Evolutionary conservation across 495 filamentous ascomycete genomes (phyloP), one percentile per base, ranked within the genome.

Genomic region (Usnea hakonensis): DNA sequence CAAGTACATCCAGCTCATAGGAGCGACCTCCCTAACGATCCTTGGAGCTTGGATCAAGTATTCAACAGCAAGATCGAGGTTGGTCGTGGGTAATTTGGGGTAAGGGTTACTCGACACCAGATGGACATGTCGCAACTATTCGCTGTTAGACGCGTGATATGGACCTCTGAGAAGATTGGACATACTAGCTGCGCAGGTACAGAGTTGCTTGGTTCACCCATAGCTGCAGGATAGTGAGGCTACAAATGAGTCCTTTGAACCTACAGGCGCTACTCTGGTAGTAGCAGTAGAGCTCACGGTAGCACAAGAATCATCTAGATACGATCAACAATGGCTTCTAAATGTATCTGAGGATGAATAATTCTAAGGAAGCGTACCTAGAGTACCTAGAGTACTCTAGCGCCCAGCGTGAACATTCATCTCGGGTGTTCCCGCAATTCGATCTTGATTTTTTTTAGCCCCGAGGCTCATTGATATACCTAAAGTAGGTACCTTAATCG

Each of bases 1-100:
- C 48, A 97, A 79, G 73, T 94, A 96, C 21, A 87, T 91, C 93
- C 93, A 98, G 70, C 83, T 87, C 81, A 97, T 91, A 8, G 91
- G 81, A 40, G 89, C 83, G 55, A 79, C 74, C 65, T 90, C 84
- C 64, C 86, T 87, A 41, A 89, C 84, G 52, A 95, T 86, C 66
- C 85, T 87, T 5, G 89, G 88, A n/a, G 90, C 91, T 69, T 84
- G 78, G 61, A 88, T 74, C 60, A 96, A 81, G 79, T 87, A 91
- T 66, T 87, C 84, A 44, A 89, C 83, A 10, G 90, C 85, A 59
- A 90, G 85, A 30, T 85, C 78, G 16, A 87, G 79, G 58, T 85
- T 82, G 61, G 93, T 76, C 64, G 79, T 76, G 35, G 83, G 82
- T 72, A 86, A 82, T 48, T 79, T 70, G 2, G 91, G 85, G 71